Percentiles rank a stretch among this genome's conserved stretches.
Evolutionary conservation across 768 basidiomycete species (phyloP).

Genomic region (Podaxis sp.): DNA sequence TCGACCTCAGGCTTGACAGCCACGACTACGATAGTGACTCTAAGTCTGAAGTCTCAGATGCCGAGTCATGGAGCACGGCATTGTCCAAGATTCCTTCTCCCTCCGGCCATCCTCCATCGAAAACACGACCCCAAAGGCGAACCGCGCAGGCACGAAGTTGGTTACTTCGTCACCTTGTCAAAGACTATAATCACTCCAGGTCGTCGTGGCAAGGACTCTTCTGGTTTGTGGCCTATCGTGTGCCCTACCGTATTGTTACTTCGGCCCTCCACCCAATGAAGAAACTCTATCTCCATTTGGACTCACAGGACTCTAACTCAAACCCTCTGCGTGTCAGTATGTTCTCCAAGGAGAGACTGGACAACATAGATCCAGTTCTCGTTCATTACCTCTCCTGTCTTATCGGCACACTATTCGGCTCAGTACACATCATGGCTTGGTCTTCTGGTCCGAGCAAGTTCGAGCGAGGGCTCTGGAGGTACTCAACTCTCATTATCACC

Average conservation of each 20-base stretch:
- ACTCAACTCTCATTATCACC: not conserved
- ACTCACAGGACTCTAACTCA: not conserved
- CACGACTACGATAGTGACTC: not conserved
- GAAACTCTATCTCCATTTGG: not conserved
- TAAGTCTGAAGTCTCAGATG: not conserved
- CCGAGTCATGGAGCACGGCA: not conserved
- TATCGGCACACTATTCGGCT: not conserved
- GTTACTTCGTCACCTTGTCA: not conserved
- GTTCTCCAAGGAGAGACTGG: not conserved
- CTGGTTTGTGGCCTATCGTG: not conserved
- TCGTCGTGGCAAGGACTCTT: not conserved
- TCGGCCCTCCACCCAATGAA: slow-evolving; percentile 6
- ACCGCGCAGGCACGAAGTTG: not conserved
- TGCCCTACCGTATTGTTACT: not conserved
- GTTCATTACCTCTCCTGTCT: slow-evolving; percentile 1
- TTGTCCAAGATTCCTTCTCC: not conserved
- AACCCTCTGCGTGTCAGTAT: not conserved
- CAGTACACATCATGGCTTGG: slow-evolving; percentile 3
- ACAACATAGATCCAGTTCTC: not conserved
- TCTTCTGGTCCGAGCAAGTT: not conserved
- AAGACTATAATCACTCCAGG: not conserved
- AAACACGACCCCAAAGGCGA: not conserved
- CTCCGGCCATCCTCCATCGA: not conserved
- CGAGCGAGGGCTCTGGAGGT: not conserved
- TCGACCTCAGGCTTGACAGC: not conserved